Base-by-base conservation (phyloP, 805 yeast genomes). In the Limtongozyma cylindracea region DNA sequence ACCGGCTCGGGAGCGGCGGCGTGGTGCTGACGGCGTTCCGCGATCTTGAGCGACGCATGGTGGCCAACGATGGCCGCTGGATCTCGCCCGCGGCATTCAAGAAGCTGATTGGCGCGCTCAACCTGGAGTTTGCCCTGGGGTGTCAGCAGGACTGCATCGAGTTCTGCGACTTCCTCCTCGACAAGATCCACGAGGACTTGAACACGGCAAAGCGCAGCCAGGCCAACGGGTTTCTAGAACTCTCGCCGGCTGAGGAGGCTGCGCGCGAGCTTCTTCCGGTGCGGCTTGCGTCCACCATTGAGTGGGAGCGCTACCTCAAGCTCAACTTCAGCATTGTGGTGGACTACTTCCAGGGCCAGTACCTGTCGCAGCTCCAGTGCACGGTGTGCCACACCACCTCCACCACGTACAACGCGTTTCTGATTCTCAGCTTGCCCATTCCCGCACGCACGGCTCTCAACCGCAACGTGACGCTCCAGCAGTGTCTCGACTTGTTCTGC, bases 121-220 rank as follows among this genome's bases (percentile, higher is more conserved):
- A 78, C 17, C 41, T 53, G 3, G 61, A 62, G 28, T 78, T 73
- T 38, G 56, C 59, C 10, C 67, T 70, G 6, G 45, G 37, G 31
- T 76, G 72, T 24, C 91, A 77, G 39, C 92, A 78, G 36, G 93
- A 77, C 39, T 71, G 88, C 31, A 70, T 72, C 24, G 93, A 77
- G 34, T 77, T 77, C 37, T 45, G 77, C 31, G 69, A 68, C 25
- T 77, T 67, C 33, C 32, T 77, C 4, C 47, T 77, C 13, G 92
- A 78, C 37, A 61, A 71, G 0, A 41, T 77, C 11, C 91, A 77
- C 37, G 93, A 77, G 39, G 93, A 77, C 37, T 53, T 77, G 29
- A 82, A 82, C 36, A n/a, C n/a, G n/a, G n/a, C n/a, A n/a, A n/a
- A n/a, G n/a, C n/a, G n/a, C n/a, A n/a, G n/a, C n/a, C 78, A 67